Evolutionary conservation across 805 yeast species (phyloP).

Genomic region (Suhomyces canberraensis): DNA sequence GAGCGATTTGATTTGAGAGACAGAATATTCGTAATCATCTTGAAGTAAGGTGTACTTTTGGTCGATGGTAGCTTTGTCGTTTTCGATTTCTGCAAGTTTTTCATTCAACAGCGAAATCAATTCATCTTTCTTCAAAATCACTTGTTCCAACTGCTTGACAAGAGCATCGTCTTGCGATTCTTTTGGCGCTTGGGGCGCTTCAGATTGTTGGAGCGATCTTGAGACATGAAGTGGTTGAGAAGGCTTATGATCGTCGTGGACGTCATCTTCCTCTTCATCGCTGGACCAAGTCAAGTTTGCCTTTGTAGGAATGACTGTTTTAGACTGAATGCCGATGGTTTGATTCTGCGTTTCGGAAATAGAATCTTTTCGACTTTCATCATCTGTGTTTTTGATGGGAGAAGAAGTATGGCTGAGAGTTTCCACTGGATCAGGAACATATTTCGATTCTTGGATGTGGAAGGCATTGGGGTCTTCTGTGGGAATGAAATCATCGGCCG

Average conservation of each 20-base stretch:
- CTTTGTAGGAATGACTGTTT: constrained; percentile 78
- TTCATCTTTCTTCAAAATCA: constrained; percentile 5
- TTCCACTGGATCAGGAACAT: background rate
- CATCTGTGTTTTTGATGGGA: background rate
- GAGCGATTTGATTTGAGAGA: constrained; percentile 19
- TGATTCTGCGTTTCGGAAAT: constrained; percentile 12
- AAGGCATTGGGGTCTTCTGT: background rate
- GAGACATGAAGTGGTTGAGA: constrained; percentile 14
- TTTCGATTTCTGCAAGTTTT: constrained; percentile 6
- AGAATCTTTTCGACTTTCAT: constrained; percentile 1
- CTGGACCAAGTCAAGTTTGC: constrained; percentile 87
- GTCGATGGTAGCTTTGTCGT: constrained; percentile 10
- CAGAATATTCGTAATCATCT: constrained; percentile 19
- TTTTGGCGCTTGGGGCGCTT: background rate
- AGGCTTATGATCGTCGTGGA: no score
- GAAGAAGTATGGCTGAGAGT: background rate
- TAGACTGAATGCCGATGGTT: constrained; percentile 50
- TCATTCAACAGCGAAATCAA: constrained; percentile 7
- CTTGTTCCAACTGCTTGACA: constrained; percentile 4
- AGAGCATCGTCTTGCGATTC: background rate
- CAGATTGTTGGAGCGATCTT: background rate
- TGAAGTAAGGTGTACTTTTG: constrained; percentile 18
- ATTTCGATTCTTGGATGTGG: background rate
- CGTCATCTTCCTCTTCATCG: constrained; percentile 63
- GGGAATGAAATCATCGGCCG: background rate